phyloP scores from a whole-genome alignment of 495 filamentous ascomycete species.

The Xylona heveae region DNA sequence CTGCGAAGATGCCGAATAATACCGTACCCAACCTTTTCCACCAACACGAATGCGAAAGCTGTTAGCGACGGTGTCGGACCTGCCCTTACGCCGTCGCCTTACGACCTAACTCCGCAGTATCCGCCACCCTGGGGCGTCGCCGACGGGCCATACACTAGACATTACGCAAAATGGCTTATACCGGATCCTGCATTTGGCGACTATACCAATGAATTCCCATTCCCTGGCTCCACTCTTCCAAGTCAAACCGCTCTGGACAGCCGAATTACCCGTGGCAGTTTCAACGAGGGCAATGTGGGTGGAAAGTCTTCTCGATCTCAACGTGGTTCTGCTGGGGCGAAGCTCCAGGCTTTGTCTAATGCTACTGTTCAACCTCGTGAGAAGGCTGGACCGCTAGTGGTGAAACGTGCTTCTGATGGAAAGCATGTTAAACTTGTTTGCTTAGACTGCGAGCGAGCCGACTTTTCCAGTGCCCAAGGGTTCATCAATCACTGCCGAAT shows the following conservation, averaged over 20 bases:
- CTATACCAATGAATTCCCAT: not conserved
- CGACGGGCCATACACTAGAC: constrained; percentile 78
- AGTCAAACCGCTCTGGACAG: constrained; percentile 21
- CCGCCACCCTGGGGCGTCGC: constrained; percentile 73
- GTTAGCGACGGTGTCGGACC: constrained; percentile 48
- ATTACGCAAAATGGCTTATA: constrained; percentile 87
- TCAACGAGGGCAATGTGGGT: constrained; percentile 29
- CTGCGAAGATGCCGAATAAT: constrained; percentile 78
- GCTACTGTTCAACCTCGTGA: constrained; percentile 52
- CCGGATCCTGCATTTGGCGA: constrained; percentile 59
- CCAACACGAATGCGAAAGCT: no score
- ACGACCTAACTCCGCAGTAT: constrained; percentile 32
- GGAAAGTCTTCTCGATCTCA: constrained; percentile 39
- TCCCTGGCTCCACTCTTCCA: constrained; percentile 2
- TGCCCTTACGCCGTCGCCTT: constrained; percentile 33
- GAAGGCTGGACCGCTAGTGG: constrained; percentile 35
- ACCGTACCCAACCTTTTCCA: constrained; percentile 74
- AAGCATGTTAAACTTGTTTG: constrained; percentile 63
- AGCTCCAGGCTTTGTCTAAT: constrained; percentile 50
- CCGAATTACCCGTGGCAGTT: constrained; percentile 54
- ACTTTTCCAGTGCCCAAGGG: constrained; percentile 88
- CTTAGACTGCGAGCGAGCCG: constrained; percentile 64
- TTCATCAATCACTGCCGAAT: constrained; percentile 99
- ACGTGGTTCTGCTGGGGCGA: constrained; percentile 33
- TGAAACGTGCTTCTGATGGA: constrained; percentile 37